Base-by-base conservation (phyloP, 441 rosid species). In the Theobroma grandiflorum region DNA sequence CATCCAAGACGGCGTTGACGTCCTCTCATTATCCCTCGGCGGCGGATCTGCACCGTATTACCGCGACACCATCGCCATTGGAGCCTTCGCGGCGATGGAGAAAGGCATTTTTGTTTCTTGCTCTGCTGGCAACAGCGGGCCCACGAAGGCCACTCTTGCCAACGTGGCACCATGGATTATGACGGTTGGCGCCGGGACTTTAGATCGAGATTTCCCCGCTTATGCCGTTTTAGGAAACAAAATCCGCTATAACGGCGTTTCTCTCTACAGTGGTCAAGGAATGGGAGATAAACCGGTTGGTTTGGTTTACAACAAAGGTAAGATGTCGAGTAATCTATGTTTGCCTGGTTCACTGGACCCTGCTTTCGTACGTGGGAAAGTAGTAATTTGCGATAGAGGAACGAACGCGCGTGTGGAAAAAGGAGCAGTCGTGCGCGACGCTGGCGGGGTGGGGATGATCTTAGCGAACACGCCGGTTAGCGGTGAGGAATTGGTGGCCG, bases 131-230 rank as follows among this genome's bases (percentile, higher is more conserved):
- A 95, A 95, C 77, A 86, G 93, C 64, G 99, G 99, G 26, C 98
- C 99, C 0, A 45, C 71, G 0, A 78, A 78, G 80, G 91, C 93
- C 2, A 83, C 93, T 0, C 78, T 95, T 16, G 95, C 96, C 3
- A 95, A 95, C 72, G 95, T 90, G 68, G 97, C 99, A 6, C 99
- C 99, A 0, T 95, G 99, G 99, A 93, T 94, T 53, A 88, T 92
- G 96, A 95, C 98, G 0, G 97, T 95, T 3, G 99, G 99, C 6
- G 99, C 99, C 5, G 98, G 97, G 5, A 94, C 98, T 0, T 72
- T 95, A 38, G 99, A 95, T 79, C 88, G 99, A 5, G 95, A 94
- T 77, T 95, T 95, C 58, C 99, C 98, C 3, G 99, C 99, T 42
- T 89, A 79, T 45, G 94, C 88, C 0, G 62, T 58, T 49, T 81